These are phyloP conservation scores for Yamadazyma diddensiae DNA, from an alignment of 1,139 yeast genomes.

Conservation along the genomic window DNA sequence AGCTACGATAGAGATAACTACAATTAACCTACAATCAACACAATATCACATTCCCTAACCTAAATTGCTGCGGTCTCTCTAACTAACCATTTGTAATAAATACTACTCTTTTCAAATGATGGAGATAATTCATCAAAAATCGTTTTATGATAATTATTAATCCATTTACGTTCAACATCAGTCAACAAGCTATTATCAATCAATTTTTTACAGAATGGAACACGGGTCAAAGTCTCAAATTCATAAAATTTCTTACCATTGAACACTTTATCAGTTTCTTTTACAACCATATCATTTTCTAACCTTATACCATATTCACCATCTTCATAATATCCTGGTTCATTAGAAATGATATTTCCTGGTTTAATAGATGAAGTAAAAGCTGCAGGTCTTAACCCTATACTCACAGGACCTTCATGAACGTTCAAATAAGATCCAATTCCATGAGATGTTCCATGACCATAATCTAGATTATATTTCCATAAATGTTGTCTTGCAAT, in stretches of 20 bases:
- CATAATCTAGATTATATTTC: conserved; percentile 84
- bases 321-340: conserved; percentile 94
- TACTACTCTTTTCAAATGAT: conserved; percentile 46
- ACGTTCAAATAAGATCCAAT: conserved; percentile 89
- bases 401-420: conserved; percentile 95
- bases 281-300: conserved; percentile 75
- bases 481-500: conserved; percentile 90
- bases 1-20: too few species aligned
- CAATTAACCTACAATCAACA: too few species aligned
- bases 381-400: conserved; percentile 64
- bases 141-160: conserved; percentile 63
- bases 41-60: background rate
- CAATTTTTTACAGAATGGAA: conserved; percentile 59
- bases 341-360: conserved; percentile 87
- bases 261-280: conserved; percentile 42
- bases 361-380: conserved; percentile 47
- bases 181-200: conserved; percentile 39
- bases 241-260: conserved; percentile 59
- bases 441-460: conserved; percentile 99
- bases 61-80: conserved; percentile 51
- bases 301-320: conserved; percentile 93
- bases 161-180: conserved; percentile 59
- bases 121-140: conserved; percentile 58
- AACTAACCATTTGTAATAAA: conserved; percentile 68
- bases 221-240: conserved; percentile 83